Conservation (phyloP, 2,329 filamentous ascomycete species). For the Pestalotiopsis sp. region DNA sequence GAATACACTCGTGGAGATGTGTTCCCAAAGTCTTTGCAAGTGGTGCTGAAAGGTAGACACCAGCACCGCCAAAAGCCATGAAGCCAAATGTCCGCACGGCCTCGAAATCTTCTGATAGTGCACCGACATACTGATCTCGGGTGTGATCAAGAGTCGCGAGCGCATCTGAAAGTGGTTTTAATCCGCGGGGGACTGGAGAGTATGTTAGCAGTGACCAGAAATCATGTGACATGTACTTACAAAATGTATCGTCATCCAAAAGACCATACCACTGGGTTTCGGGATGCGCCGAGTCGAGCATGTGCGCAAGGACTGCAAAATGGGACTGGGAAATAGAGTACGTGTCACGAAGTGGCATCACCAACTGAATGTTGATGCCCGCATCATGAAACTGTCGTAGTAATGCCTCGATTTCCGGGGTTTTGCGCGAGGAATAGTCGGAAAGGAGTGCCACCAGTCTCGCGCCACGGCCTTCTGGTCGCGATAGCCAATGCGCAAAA, state of each 20-base stretch:
- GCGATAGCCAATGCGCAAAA: conserved; percentile 56
- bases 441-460: conserved; percentile 52
- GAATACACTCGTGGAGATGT: conserved; percentile 49
- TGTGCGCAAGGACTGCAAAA: conserved; percentile 53
- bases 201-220: background rate
- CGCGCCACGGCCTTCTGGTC: conserved; percentile 40
- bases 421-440: conserved; percentile 36
- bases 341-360: conserved; percentile 31
- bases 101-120: conserved; percentile 55
- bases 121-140: conserved; percentile 53
- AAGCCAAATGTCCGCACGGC: conserved; percentile 53
- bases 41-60: conserved; percentile 56
- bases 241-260: conserved; percentile 66
- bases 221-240: background rate
- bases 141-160: conserved; percentile 49
- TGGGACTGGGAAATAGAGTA: conserved; percentile 54
- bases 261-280: conserved; percentile 55
- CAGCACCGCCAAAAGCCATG: conserved; percentile 63
- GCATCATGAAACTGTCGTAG: conserved; percentile 32
- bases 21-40: conserved; percentile 48
- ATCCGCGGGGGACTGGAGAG: conserved; percentile 41
- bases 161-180: conserved; percentile 48
- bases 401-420: conserved; percentile 31
- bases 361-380: conserved; percentile 34
- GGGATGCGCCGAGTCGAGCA: conserved; percentile 43